Conservation (phyloP, 2,329 filamentous ascomycete species). For the Ascochyta clinopodiicola region DNA sequence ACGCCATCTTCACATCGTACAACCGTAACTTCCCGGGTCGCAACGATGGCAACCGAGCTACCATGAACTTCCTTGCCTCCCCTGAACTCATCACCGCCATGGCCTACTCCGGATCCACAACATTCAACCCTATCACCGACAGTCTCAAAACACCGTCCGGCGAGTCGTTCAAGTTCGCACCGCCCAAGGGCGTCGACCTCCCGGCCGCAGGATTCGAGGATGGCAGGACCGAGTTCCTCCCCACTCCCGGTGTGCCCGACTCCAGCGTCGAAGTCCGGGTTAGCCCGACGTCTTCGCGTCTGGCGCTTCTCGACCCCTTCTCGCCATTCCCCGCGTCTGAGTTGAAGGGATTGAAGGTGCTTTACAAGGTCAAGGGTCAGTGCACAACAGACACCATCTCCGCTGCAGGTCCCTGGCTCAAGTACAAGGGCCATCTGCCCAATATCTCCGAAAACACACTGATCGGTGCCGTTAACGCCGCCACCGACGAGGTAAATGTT, state of each 20-base stretch:
- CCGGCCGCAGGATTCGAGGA: constrained; percentile 78
- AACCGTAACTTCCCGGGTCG: constrained; percentile 98
- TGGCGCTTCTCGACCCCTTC: constrained; percentile 92
- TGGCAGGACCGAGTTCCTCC: constrained; percentile 76
- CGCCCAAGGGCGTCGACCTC: constrained; percentile 68
- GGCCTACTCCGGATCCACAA: constrained; percentile 88
- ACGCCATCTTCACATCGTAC: constrained; percentile 96
- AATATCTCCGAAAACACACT: constrained; percentile 98
- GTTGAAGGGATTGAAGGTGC: constrained; percentile 77
- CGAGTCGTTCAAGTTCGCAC: constrained; percentile 81
- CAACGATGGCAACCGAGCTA: constrained; percentile 94
- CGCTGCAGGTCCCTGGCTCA: constrained; percentile 94
- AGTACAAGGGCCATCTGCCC: constrained; percentile 98
- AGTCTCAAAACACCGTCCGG: constrained; percentile 80
- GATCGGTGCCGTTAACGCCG: constrained; percentile 91
- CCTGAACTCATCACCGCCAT: constrained; percentile 97
- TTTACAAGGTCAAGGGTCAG: constrained; percentile 96
- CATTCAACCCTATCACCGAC: constrained; percentile 96
- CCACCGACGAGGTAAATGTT: constrained; percentile 89
- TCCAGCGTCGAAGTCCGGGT: constrained; percentile 75
- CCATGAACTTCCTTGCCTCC: constrained; percentile 98
- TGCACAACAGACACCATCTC: constrained; percentile 99
- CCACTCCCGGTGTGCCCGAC: constrained; percentile 75
- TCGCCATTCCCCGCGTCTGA: constrained; percentile 79
- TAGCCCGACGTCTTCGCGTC: constrained; percentile 83